A percentile compares a stretch with the other conserved stretches of the same genome.
Conservation (phyloP, 208 protist genomes). For the Phytomonas sp. region DNA sequence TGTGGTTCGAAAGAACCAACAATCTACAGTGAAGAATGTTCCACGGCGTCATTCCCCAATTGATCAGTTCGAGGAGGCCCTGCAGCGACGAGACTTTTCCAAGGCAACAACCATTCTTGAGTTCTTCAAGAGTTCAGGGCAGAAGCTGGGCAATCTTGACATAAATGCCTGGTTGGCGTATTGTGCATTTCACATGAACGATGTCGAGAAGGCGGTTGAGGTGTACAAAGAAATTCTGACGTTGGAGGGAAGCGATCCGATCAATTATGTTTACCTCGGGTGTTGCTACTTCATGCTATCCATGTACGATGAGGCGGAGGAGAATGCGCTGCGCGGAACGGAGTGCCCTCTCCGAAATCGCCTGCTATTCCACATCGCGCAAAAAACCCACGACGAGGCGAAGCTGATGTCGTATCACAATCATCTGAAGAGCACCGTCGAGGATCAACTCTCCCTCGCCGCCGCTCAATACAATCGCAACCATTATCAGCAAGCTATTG, state of each 20-base stretch:
- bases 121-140: slow-evolving; percentile 80
- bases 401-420: slow-evolving; percentile 92
- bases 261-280: slow-evolving; percentile 73
- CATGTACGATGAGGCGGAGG: slow-evolving; percentile 86
- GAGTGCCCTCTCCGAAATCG: slow-evolving; percentile 82
- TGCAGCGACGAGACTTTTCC: slow-evolving; percentile 82
- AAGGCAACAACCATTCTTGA: slow-evolving; percentile 85
- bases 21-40: slow-evolving; percentile 19
- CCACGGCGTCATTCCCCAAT: slow-evolving; percentile 36
- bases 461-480: slow-evolving; percentile 93
- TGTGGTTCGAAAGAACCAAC: slow-evolving; percentile 51
- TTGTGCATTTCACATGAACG: slow-evolving; percentile 91
- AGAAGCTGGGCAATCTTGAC: slow-evolving; percentile 57
- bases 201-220: slow-evolving; percentile 88
- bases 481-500: slow-evolving; percentile 94
- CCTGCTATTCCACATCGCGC: slow-evolving; percentile 92
- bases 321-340: slow-evolving; percentile 76
- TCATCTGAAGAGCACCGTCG: slow-evolving; percentile 79
- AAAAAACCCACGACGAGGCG: slow-evolving; percentile 89
- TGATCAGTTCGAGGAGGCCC: slow-evolving; percentile 84
- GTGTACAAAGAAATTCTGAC: slow-evolving; percentile 83
- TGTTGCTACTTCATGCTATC: slow-evolving; percentile 83
- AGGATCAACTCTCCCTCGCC: slow-evolving; percentile 92
- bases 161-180: slow-evolving; percentile 93
- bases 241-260: slow-evolving; percentile 44